phyloP scores from a whole-genome alignment of 148 eudicot genomes.

The Vaccinium myrtillus region DNA sequence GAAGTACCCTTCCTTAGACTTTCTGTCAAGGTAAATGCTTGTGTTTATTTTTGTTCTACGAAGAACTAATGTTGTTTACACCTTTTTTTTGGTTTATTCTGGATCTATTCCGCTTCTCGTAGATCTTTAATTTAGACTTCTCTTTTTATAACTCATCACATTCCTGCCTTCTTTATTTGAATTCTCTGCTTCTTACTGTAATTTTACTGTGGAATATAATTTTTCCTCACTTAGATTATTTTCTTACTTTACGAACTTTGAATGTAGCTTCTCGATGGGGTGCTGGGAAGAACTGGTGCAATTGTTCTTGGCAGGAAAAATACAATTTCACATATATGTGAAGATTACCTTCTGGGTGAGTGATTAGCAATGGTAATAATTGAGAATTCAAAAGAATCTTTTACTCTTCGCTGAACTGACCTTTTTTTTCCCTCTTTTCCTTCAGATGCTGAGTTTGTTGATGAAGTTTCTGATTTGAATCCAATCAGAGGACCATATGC shows the following conservation, averaged over 20 bases:
- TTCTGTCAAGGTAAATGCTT: neutral
- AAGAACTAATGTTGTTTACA: neutral
- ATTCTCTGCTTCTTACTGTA: neutral
- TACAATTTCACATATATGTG: constrained; percentile 13
- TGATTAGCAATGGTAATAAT: neutral
- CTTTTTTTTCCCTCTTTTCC: neutral
- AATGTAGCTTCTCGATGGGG: constrained; percentile 22
- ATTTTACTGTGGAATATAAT: neutral
- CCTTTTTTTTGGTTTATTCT: neutral
- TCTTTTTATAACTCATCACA: neutral
- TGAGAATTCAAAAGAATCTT: neutral
- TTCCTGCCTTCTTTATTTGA: neutral
- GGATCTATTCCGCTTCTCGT: neutral
- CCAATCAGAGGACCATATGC: constrained; percentile 1
- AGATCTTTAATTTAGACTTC: neutral
- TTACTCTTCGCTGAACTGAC: neutral
- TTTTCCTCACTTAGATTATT: neutral
- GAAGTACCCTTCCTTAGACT: neutral
- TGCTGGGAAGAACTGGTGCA: constrained; percentile 9
- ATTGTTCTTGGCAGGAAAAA: constrained; percentile 10
- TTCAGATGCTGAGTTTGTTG: constrained; percentile 22
- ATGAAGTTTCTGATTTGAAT: constrained; percentile 18
- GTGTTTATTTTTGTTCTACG: neutral
- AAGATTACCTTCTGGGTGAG: constrained; percentile 27
- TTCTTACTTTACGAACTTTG: neutral